Percentiles rank a stretch among this genome's conserved stretches.
These are phyloP conservation scores for Neurospora pannonica DNA, from an alignment of 495 filamentous ascomycete genomes.

Conservation along the genomic window DNA sequence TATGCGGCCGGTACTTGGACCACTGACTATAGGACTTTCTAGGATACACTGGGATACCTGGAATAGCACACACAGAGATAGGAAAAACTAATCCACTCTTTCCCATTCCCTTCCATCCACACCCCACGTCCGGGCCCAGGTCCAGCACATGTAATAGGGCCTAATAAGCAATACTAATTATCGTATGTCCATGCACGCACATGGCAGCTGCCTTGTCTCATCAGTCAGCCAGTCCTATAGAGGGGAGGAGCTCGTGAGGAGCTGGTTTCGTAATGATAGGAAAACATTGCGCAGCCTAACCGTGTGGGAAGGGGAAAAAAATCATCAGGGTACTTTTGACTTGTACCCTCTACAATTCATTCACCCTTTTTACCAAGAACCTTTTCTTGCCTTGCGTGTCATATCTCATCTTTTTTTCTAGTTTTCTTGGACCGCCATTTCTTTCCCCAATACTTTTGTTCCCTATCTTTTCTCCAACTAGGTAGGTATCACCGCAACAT, in stretches of 20 bases:
- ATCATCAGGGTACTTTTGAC: background rate
- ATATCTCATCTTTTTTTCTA: background rate
- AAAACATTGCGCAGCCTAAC: background rate
- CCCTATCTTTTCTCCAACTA: background rate
- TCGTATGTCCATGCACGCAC: background rate
- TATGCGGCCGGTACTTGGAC: background rate
- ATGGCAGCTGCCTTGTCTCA: background rate
- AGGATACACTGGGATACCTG: background rate
- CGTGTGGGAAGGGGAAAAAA: background rate
- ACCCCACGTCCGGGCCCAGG: background rate
- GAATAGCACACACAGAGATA: background rate
- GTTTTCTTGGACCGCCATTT: background rate
- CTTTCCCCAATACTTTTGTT: background rate
- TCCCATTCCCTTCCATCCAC: background rate
- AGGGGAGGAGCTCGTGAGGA: background rate
- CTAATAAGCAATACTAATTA: background rate
- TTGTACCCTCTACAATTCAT: background rate
- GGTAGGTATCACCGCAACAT: background rate
- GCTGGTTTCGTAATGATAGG: background rate
- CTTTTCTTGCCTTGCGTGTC: background rate
- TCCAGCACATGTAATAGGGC: background rate
- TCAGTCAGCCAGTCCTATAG: background rate
- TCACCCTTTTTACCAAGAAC: background rate
- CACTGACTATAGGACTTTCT: background rate
- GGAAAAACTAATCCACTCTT: background rate